Evolutionary conservation across 331 rosid genomes (phyloP).

Genomic region (Acacia concinna): DNA sequence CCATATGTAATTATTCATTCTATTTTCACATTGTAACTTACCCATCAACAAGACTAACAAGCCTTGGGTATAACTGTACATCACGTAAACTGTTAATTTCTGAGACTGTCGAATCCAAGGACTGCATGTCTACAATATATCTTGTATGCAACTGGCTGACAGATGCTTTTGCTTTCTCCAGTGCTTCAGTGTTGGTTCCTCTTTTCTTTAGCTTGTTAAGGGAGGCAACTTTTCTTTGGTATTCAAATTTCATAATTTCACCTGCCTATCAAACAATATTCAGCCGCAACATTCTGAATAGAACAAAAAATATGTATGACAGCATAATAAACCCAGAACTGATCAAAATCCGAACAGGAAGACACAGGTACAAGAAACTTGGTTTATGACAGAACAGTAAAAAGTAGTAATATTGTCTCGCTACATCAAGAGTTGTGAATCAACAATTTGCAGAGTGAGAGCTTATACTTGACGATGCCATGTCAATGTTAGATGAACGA

Average conservation of each 20-base stretch:
- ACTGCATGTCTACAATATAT: conserved; percentile 97
- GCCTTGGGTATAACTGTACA: conserved; percentile 79
- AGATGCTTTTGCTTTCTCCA: conserved; percentile 87
- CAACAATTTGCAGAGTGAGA: not conserved
- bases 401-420: not conserved
- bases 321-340: not conserved
- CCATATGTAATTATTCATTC: conserved; percentile 5
- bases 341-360: not conserved
- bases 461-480: not conserved
- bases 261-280: conserved; percentile 69
- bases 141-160: conserved; percentile 96
- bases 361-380: not conserved
- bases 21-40: conserved; percentile 50
- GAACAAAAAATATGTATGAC: not conserved
- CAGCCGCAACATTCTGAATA: conserved; percentile 28
- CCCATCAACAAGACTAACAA: conserved; percentile 87
- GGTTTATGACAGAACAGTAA: not conserved
- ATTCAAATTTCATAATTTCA: conserved; percentile 85
- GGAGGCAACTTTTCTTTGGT: conserved; percentile 77
- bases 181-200: conserved; percentile 64
- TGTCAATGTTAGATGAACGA: not conserved
- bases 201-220: conserved; percentile 76
- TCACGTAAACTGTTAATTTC: conserved; percentile 92
- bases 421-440: not conserved
- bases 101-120: conserved; percentile 94